Percentiles rank a stretch among this genome's conserved stretches.
phyloP scores from a whole-genome alignment of 1,284 basidiomycete genomes.

The Naganishia liquefaciens region DNA sequence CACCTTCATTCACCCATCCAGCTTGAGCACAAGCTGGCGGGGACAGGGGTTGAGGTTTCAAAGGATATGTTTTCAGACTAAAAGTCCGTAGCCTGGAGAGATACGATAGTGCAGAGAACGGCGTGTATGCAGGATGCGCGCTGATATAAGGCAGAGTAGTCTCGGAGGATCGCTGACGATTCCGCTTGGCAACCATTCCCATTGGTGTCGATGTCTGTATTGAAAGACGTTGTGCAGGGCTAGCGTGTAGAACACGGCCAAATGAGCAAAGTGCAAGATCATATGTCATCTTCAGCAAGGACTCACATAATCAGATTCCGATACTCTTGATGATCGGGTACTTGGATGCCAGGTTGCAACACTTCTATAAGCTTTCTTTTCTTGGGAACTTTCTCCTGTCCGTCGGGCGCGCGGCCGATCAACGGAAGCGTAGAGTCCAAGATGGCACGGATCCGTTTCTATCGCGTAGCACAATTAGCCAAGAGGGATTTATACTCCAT shows the following conservation, averaged over 20 bases:
- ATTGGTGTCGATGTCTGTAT: not conserved
- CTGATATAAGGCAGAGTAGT: not conserved
- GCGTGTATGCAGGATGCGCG: not conserved
- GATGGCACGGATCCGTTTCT: conserved; percentile 24
- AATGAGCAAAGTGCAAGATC: not conserved
- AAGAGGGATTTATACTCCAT: not conserved
- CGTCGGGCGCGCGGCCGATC: not conserved
- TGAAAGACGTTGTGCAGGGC: not conserved
- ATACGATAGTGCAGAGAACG: conserved; percentile 10
- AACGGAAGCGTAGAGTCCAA: conserved; percentile 17
- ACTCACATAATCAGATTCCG: not conserved
- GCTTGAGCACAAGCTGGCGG: conserved; percentile 25
- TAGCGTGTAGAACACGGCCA: not conserved
- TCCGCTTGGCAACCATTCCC: not conserved
- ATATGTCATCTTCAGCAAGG: not conserved
- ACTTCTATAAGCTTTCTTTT: conserved; percentile 15
- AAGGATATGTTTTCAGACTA: conserved; percentile 13
- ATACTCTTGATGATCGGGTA: not conserved
- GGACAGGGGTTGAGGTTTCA: conserved; percentile 3
- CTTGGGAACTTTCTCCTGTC: conserved; percentile 1
- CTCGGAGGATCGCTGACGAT: conserved; percentile 12
- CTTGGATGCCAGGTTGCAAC: conserved; percentile 4
- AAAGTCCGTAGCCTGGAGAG: conserved; percentile 16
- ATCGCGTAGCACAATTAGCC: too few species aligned
- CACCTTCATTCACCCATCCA: conserved; percentile 22